Evolutionary conservation across 768 basidiomycete genomes (phyloP).

Genomic region (Boletus patriciae): DNA sequence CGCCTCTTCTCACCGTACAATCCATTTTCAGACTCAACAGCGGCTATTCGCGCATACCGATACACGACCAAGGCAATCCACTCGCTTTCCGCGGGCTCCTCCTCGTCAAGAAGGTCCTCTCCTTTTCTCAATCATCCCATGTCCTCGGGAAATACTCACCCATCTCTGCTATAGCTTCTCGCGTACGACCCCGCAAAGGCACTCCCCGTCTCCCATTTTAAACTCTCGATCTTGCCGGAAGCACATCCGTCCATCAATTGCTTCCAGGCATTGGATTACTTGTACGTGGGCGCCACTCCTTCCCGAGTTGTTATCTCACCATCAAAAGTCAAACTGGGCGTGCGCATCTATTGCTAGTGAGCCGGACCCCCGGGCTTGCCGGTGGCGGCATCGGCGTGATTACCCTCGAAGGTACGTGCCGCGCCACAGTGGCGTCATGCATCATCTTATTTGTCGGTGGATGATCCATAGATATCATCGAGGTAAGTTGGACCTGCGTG

Average conservation of each 20-base stretch:
- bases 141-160: background rate
- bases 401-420: slow-evolving; percentile 69
- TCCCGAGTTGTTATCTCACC: background rate
- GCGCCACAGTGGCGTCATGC: background rate
- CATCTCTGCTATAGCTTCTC: slow-evolving; percentile 57
- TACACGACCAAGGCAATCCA: slow-evolving; percentile 71
- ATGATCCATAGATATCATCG: slow-evolving; percentile 63
- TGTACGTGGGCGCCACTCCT: slow-evolving; percentile 43
- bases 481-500: slow-evolving; percentile 38
- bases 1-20: slow-evolving; percentile 8
- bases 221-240: slow-evolving; percentile 84
- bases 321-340: slow-evolving; percentile 95
- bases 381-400: slow-evolving; percentile 91
- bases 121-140: background rate
- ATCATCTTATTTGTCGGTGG: background rate
- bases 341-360: slow-evolving; percentile 87
- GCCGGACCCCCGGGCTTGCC: slow-evolving; percentile 73
- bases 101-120: slow-evolving; percentile 73
- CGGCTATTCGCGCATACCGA: slow-evolving; percentile 91
- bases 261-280: slow-evolving; percentile 93
- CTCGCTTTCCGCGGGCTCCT: slow-evolving; percentile 78
- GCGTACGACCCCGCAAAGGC: slow-evolving; percentile 84
- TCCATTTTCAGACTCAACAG: slow-evolving; percentile 52
- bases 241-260: slow-evolving; percentile 87
- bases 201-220: slow-evolving; percentile 71